phyloP scores from a whole-genome alignment of 2,329 filamentous ascomycete species.

The Microthyrium microscopicum region DNA sequence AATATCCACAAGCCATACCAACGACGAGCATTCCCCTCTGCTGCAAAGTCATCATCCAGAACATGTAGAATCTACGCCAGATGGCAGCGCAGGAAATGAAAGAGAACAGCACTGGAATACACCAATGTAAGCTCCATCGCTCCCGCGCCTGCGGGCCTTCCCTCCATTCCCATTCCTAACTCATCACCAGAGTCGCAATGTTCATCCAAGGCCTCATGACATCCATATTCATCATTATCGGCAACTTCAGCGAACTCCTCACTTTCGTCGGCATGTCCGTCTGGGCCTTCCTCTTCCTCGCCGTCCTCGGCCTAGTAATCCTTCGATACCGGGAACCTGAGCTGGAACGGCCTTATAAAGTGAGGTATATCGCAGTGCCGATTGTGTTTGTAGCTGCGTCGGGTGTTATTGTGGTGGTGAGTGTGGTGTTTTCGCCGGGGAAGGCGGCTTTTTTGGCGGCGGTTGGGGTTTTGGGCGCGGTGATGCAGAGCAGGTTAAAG shows the following conservation, averaged over 20 bases:
- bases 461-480: neutral
- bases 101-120: too few relatives aligned
- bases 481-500: neutral
- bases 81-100: too few relatives aligned
- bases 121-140: constrained; percentile 15
- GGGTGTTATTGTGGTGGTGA: neutral
- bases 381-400: neutral
- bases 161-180: constrained; percentile 10
- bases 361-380: neutral
- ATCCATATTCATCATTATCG: constrained; percentile 40
- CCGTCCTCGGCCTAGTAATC: constrained; percentile 40
- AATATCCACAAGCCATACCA: neutral
- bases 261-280: constrained; percentile 38
- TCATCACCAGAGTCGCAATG: constrained; percentile 32
- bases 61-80: too few relatives aligned
- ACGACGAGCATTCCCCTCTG: neutral
- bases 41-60: too few relatives aligned
- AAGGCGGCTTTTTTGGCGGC: neutral
- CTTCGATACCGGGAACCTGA: constrained; percentile 39
- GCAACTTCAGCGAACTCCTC: constrained; percentile 42
- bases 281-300: constrained; percentile 43
- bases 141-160: too few relatives aligned
- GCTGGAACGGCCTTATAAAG: constrained; percentile 34
- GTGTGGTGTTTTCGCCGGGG: neutral
- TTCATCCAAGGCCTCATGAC: constrained; percentile 33